Evolutionary conservation across 805 yeast genomes (phyloP).

Genomic region (Kuraishia borneana): DNA sequence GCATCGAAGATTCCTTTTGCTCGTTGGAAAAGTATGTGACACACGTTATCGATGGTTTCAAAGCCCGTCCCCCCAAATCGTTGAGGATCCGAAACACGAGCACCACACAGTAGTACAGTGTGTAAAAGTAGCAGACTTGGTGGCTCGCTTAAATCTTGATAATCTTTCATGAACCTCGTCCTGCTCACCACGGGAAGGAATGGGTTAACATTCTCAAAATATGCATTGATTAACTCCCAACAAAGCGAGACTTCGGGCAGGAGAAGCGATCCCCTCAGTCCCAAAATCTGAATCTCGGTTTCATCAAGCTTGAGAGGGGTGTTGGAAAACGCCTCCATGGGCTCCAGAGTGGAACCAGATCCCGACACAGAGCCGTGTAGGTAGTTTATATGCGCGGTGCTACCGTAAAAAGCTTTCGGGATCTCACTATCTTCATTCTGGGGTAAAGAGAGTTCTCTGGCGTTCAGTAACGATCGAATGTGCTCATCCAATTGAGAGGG

Average conservation of each 20-base stretch:
- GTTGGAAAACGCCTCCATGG: not conserved
- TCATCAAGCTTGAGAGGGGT: conserved; percentile 12
- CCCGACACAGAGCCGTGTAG: not conserved
- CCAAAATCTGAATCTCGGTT: conserved; percentile 50
- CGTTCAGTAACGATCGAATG: not conserved
- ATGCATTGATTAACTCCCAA: conserved; percentile 47
- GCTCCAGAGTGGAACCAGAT: not conserved
- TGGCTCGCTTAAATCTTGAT: conserved; percentile 41
- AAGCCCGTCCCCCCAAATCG: conserved; percentile 23
- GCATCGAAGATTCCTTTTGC: conserved; percentile 70
- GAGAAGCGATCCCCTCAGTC: conserved; percentile 58
- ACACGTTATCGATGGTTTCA: conserved; percentile 27
- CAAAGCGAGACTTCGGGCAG: conserved; percentile 52
- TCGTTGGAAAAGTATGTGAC: conserved; percentile 52
- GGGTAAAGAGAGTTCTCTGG: not conserved
- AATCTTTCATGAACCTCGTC: conserved; percentile 45
- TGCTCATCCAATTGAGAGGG: not conserved
- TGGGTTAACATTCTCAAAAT: conserved; percentile 58
- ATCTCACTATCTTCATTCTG: no score
- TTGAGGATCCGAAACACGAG: conserved; percentile 48
- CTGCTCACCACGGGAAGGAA: conserved; percentile 58
- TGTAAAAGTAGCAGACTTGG: conserved; percentile 56
- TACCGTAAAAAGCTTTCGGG: conserved; percentile 1
- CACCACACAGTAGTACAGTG: conserved; percentile 58
- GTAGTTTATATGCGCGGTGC: not conserved